Evolutionary conservation across 2,329 filamentous ascomycete genomes (phyloP).

Genomic region (Teratosphaeriaceae sp.): DNA sequence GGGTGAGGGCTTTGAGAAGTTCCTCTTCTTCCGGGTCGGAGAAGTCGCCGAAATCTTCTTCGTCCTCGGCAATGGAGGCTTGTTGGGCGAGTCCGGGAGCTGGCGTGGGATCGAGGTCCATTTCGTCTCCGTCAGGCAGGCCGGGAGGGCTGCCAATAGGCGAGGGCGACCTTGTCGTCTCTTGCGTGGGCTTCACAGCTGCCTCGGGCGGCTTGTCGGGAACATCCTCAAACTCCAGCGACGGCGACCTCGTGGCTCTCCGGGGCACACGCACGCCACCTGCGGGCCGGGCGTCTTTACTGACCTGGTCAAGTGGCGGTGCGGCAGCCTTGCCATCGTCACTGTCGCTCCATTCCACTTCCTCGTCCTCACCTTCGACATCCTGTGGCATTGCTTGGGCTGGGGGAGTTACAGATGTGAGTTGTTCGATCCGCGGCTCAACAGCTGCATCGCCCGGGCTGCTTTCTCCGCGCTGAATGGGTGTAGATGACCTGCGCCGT

Average conservation of each 20-base stretch:
- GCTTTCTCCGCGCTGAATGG: slow-evolving; percentile 8
- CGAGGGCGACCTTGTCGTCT: slow-evolving; percentile 11
- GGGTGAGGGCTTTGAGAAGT: slow-evolving; percentile 74
- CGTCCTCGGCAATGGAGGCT: slow-evolving; percentile 20
- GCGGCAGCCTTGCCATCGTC: slow-evolving; percentile 30
- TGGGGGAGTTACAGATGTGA: no score
- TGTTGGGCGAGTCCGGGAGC: slow-evolving; percentile 28
- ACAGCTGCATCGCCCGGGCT: no score
- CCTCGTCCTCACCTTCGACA: slow-evolving; percentile 24
- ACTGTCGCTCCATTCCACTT: slow-evolving; percentile 49
- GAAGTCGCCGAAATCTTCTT: slow-evolving; percentile 39
- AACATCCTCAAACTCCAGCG: slow-evolving; percentile 10
- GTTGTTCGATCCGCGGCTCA: no score
- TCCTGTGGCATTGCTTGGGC: no score
- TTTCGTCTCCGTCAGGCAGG: slow-evolving; percentile 13
- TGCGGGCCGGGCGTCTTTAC: not conserved
- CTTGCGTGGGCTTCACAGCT: not conserved
- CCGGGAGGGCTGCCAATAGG: not conserved
- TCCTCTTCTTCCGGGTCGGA: slow-evolving; percentile 92
- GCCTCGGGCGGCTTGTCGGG: not conserved
- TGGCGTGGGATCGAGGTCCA: slow-evolving; percentile 21
- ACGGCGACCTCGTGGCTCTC: slow-evolving; percentile 7
- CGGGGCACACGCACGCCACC: slow-evolving; percentile 3
- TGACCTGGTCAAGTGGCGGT: slow-evolving; percentile 1
- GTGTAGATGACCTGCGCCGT: not conserved